These are phyloP conservation scores for Cladophialophora bantiana DNA, from an alignment of 2,329 filamentous ascomycete genomes.

Conservation along the genomic window DNA sequence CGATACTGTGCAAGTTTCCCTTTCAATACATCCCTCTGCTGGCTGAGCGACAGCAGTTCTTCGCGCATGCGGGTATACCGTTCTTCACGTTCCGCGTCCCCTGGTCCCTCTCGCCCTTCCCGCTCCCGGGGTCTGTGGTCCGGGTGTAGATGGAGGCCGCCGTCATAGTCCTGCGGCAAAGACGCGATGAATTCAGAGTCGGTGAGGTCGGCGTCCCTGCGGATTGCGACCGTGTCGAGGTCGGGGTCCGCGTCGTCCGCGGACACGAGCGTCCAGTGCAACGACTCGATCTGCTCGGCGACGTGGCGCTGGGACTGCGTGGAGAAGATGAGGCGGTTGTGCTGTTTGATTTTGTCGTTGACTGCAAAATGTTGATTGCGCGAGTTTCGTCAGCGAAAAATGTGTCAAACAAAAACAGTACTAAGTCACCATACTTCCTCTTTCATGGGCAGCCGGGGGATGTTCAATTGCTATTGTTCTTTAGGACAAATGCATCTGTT, in stretches of 20 bases:
- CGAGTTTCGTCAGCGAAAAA: not conserved
- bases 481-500: no score
- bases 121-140: not conserved
- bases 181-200: constrained; percentile 18
- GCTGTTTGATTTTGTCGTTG: constrained; percentile 59
- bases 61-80: constrained; percentile 53
- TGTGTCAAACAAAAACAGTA: not conserved
- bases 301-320: constrained; percentile 63
- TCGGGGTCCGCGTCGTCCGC: constrained; percentile 44
- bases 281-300: constrained; percentile 61
- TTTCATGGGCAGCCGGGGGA: not conserved
- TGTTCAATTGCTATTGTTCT: not conserved
- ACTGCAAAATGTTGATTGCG: constrained; percentile 46
- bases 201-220: constrained; percentile 28
- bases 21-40: constrained; percentile 54
- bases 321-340: constrained; percentile 62
- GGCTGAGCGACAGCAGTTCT: constrained; percentile 55
- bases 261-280: constrained; percentile 61
- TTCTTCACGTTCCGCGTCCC: not conserved
- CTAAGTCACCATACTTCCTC: not conserved
- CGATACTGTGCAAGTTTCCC: constrained; percentile 56
- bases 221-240: constrained; percentile 21
- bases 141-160: constrained; percentile 22
- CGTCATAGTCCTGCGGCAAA: constrained; percentile 29
- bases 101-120: not conserved